A percentile compares a stretch with the other conserved stretches of the same genome.
phyloP scores from a whole-genome alignment of 352 stramenopile genomes.

The Pythium rhizo-oryzae region DNA sequence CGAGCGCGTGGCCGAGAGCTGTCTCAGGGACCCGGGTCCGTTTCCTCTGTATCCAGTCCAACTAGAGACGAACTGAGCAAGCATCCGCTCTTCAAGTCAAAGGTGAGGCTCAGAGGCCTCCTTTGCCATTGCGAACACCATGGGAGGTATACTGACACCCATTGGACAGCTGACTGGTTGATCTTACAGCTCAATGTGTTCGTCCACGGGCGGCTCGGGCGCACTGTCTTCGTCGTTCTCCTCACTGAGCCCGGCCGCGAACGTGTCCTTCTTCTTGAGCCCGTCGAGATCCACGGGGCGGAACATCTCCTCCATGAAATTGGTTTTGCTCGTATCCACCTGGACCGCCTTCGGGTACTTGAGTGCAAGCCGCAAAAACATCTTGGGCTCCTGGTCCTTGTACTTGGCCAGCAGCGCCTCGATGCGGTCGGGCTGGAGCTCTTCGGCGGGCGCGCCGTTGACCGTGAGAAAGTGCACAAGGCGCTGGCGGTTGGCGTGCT shows the following conservation, averaged over 20 bases:
- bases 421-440: slow-evolving; percentile 41
- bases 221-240: slow-evolving; percentile 17
- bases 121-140: too few species aligned
- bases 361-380: slow-evolving; percentile 60
- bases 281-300: slow-evolving; percentile 9
- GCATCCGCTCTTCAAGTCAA: too few species aligned
- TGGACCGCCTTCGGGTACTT: slow-evolving; percentile 68
- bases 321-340: slow-evolving; percentile 43
- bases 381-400: slow-evolving; percentile 55
- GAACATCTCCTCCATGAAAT: slow-evolving; percentile 62
- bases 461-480: slow-evolving; percentile 59
- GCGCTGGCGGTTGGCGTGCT: slow-evolving; percentile 41
- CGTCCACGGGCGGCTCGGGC: slow-evolving; percentile 33
- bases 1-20: not conserved
- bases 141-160: too few species aligned
- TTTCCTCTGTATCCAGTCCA: too few species aligned
- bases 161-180: too few species aligned
- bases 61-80: too few species aligned
- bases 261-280: slow-evolving; percentile 18
- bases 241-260: slow-evolving; percentile 24
- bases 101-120: too few species aligned
- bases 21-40: not conserved
- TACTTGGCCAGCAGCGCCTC: slow-evolving; percentile 70
- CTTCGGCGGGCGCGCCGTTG: slow-evolving; percentile 42
- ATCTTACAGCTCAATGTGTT: slow-evolving; percentile 47